Percentiles rank a stretch among this genome's conserved stretches.
These are phyloP conservation scores for Handroanthus guayacan DNA, from an alignment of 257 asterid genomes.

Conservation along the genomic window DNA sequence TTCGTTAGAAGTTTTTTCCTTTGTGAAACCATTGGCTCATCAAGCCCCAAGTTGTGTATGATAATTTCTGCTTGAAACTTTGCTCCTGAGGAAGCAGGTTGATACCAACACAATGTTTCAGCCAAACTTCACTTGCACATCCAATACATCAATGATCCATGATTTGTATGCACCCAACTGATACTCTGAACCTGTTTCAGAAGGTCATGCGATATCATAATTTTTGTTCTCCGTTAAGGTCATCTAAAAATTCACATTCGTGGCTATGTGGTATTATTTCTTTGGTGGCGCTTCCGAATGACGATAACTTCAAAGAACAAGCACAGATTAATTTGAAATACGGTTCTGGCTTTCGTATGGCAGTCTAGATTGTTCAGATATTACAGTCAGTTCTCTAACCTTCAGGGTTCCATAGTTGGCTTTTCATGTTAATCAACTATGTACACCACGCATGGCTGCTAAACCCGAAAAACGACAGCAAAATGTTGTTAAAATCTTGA, in stretches of 20 bases:
- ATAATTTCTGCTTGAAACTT: background rate
- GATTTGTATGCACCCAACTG: too few relatives aligned
- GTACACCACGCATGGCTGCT: background rate
- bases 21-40: background rate
- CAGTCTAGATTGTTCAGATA: background rate
- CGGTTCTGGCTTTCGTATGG: background rate
- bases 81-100: background rate
- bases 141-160: too few relatives aligned
- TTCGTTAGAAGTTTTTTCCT: background rate
- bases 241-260: too few relatives aligned
- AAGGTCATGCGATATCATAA: too few relatives aligned
- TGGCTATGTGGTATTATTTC: too few relatives aligned
- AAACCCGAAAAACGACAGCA: background rate
- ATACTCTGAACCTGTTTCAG: too few relatives aligned
- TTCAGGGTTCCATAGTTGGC: background rate
- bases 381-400: background rate
- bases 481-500: background rate
- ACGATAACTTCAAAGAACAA: background rate
- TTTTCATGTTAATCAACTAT: background rate
- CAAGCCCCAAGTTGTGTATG: background rate
- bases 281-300: too few relatives aligned
- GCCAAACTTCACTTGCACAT: too few relatives aligned
- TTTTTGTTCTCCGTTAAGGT: too few relatives aligned
- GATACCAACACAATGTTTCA: too few relatives aligned
- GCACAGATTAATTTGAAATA: background rate